Conservation (phyloP, 202 grass and related monocot genomes). For the Bolboschoenoplectus hybrid region DNA sequence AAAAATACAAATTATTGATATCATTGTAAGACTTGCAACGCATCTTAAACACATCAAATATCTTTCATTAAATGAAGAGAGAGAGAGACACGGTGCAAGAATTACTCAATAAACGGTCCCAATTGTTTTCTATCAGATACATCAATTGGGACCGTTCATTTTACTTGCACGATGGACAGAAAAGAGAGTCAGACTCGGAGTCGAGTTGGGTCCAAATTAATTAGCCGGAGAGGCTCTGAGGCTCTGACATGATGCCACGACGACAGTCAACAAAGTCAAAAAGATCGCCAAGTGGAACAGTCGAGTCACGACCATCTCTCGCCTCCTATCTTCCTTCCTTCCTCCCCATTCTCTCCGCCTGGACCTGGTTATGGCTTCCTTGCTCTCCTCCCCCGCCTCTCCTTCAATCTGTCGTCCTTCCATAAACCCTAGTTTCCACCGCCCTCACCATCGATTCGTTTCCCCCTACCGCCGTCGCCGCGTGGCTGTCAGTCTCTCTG, state of each 20-base stretch:
- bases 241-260: background rate
- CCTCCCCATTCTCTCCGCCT: background rate
- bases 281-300: background rate
- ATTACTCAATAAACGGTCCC: too few relatives aligned
- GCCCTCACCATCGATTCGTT: constrained; percentile 8
- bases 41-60: background rate
- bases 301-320: background rate
- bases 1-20: too few relatives aligned
- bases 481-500: background rate
- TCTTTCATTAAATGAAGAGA: too few relatives aligned
- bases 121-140: too few relatives aligned
- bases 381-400: constrained; percentile 35
- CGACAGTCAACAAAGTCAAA: background rate
- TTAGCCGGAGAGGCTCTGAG: background rate
- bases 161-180: background rate
- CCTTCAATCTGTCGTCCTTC: constrained; percentile 27
- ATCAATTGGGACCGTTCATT: background rate
- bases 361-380: constrained; percentile 38
- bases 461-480: background rate
- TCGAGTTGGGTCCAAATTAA: background rate
- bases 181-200: background rate
- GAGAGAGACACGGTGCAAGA: too few relatives aligned
- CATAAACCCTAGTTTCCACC: background rate
- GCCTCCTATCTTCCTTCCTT: background rate
- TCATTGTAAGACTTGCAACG: background rate